Base-by-base conservation (phyloP, 176 grass and related monocot species). In the Neostapfia colusana region DNA sequence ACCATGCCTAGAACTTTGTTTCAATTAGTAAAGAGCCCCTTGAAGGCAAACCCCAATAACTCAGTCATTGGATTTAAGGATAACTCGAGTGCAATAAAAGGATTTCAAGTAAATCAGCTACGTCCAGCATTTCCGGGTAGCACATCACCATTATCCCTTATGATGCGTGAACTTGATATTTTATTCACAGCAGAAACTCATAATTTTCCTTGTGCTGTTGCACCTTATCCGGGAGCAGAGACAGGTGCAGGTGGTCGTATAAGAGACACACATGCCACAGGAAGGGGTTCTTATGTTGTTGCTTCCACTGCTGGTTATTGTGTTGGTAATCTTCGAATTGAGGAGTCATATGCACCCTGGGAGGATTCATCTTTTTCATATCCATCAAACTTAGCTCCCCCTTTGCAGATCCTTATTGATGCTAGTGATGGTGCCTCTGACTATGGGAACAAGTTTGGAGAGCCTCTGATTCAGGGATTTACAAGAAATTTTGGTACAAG, bases 371-470 rank as follows among this genome's bases (percentile, higher is more conserved):
- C 85, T 35, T 97, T 97, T 75, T 69, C 80, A 41, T 93, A 97
- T 61, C 93, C 93, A 56, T 65, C 64, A 38, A 93, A 93, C 38
- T 85, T 97, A 13, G 93, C 93, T 24, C 63, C 93, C 65, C 90
- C 90, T 26, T 70, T 97, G 54, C 88, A 93, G 74, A 93, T 97
- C 87, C 85, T 91, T 56, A 46, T 97, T 78, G 83, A 88, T 83
- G 80, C 93, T 42, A 97, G 90, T 77, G 83, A 97, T 6, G 93
- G 88, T 41, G 90, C 90, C 18, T 93, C 90, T 74, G 93, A 97
- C 74, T 97, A 97, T 67, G 93, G 93, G 34, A 97, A 97, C 76
- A 97, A 97, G 67, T 97, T 97, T 72, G 93, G 93, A 10, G 93
- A 93, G 65, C 90, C 93, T 61, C 20, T 93, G 70, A 97, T 97